Percentiles rank a stretch among this genome's conserved stretches.
Conservation (phyloP, 75 land plant species). For the Pinus tabuliformis region DNA sequence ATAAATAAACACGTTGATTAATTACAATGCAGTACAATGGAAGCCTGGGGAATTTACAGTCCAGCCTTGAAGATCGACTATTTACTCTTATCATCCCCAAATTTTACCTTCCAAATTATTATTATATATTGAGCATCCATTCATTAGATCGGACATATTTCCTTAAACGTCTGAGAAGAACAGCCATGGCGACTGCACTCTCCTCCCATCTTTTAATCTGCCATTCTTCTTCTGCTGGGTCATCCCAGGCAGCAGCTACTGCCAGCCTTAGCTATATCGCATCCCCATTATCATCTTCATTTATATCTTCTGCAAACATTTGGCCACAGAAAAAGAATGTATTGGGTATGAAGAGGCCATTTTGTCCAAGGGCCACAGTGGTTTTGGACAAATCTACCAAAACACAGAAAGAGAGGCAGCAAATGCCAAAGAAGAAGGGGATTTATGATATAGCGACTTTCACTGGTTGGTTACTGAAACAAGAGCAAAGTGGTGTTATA, state of each 20-base stretch:
- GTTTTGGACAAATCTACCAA: neutral
- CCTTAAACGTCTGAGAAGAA: neutral
- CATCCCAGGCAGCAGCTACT: neutral
- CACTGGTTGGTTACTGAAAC: neutral
- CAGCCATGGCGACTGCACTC: neutral
- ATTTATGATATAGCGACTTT: too few species aligned
- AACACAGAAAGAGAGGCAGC: neutral
- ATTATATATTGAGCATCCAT: neutral
- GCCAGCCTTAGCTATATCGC: neutral
- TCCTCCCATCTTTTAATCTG: neutral
- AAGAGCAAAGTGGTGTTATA: constrained; percentile 64
- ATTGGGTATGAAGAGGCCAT: neutral
- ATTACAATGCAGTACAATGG: too few species aligned
- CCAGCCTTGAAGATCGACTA: too few species aligned
- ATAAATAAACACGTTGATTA: too few species aligned
- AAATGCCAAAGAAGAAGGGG: too few species aligned
- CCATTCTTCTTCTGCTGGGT: neutral
- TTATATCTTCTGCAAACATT: neutral
- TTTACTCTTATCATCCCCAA: too few species aligned
- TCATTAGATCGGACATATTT: neutral
- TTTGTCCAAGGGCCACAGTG: neutral
- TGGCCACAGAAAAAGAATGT: neutral
- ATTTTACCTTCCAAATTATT: too few species aligned
- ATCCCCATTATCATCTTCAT: neutral
- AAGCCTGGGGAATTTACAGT: too few species aligned